Evolutionary conservation across 2,329 filamentous ascomycete species (phyloP).

Genomic region (Talaromyces sp.): DNA sequence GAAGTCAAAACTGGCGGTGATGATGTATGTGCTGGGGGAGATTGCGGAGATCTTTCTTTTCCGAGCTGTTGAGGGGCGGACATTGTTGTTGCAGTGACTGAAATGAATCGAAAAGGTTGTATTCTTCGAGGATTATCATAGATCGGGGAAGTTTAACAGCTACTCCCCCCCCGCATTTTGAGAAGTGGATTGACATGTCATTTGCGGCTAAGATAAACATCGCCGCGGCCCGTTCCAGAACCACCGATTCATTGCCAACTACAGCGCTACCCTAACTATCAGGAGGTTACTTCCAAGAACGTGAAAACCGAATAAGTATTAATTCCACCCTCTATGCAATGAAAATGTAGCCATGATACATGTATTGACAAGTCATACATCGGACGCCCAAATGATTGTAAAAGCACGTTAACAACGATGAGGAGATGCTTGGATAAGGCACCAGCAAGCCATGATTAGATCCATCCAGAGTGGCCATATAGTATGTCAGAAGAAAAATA

Average conservation of each 20-base stretch:
- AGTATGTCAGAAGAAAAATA: constrained; percentile 1
- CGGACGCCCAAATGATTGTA: not conserved
- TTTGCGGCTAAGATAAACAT: not conserved
- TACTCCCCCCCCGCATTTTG: not conserved
- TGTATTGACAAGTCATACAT: constrained; percentile 2
- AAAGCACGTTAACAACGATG: not conserved
- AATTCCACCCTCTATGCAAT: constrained; percentile 3
- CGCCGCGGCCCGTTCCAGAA: not conserved
- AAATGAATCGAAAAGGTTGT: too few species aligned
- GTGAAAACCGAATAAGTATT: not conserved
- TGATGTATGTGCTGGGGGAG: not conserved
- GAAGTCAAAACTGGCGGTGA: not conserved
- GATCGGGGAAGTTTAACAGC: not conserved
- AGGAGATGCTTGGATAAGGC: not conserved
- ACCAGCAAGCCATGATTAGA: constrained; percentile 14
- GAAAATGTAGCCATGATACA: constrained; percentile 8
- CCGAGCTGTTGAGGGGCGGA: not conserved
- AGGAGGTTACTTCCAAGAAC: too few species aligned
- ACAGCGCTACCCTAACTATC: too few species aligned
- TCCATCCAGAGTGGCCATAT: constrained; percentile 3
- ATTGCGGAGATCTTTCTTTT: not conserved
- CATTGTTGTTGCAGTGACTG: not conserved
- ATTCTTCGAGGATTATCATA: too few species aligned
- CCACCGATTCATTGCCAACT: not conserved
- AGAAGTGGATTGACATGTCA: not conserved